A percentile compares a stretch with the other conserved stretches of the same genome.
Evolutionary conservation across 495 filamentous ascomycete species (phyloP).

Genomic region (Cenococcum geophilum): DNA sequence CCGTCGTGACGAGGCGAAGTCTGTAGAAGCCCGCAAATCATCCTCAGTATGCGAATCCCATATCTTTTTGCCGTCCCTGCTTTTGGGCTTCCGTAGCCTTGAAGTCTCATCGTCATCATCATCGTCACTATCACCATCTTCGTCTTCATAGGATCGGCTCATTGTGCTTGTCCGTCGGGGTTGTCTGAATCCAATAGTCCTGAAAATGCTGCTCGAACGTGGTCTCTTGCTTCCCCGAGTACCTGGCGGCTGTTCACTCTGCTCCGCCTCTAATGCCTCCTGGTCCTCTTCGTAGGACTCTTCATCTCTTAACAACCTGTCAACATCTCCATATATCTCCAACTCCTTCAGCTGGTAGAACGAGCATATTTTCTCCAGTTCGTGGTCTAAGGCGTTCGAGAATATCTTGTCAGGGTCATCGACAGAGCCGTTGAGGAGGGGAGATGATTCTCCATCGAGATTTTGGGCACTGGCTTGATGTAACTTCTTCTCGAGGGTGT

Average conservation of each 20-base stretch:
- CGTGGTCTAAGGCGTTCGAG: constrained; percentile 70
- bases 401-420: constrained; percentile 74
- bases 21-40: constrained; percentile 47
- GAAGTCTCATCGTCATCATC: constrained; percentile 61
- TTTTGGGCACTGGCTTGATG: constrained; percentile 44
- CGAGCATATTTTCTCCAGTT: constrained; percentile 85
- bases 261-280: constrained; percentile 51
- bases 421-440: constrained; percentile 58
- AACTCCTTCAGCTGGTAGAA: constrained; percentile 85
- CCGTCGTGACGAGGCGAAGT: constrained; percentile 48
- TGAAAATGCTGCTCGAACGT: constrained; percentile 45
- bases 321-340: constrained; percentile 75
- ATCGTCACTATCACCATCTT: constrained; percentile 54
- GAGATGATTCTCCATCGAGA: constrained; percentile 74
- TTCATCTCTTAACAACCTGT: constrained; percentile 69
- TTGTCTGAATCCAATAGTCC: constrained; percentile 38
- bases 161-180: constrained; percentile 46
- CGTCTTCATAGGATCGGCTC: constrained; percentile 45
- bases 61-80: constrained; percentile 32
- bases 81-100: constrained; percentile 44
- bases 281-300: constrained; percentile 61
- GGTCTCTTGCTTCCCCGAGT: constrained; percentile 42
- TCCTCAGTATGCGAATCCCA: constrained; percentile 23
- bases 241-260: constrained; percentile 46
- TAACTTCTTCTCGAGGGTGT: constrained; percentile 77